Conservation (phyloP, 1,284 basidiomycete species). For the Nidula niveotomentosa region DNA sequence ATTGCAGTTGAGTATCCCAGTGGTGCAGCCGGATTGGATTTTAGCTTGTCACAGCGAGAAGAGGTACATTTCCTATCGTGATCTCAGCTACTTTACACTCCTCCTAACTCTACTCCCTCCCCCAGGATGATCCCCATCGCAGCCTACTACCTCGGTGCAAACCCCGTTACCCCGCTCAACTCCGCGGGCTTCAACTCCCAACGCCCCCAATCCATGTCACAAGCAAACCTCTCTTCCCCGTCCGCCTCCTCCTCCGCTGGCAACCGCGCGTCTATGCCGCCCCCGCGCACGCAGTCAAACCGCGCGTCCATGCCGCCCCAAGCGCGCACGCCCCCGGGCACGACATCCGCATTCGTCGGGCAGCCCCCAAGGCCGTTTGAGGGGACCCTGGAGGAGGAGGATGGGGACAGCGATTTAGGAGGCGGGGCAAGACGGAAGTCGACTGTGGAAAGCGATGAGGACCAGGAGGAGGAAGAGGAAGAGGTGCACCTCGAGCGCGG, state of each 20-base stretch:
- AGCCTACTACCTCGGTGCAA: conserved; percentile 77
- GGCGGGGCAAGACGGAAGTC: no score
- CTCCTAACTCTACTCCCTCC: no score
- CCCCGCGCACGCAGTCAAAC: conserved; percentile 34
- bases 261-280: conserved; percentile 59
- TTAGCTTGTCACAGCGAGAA: conserved; percentile 82
- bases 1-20: conserved; percentile 85
- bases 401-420: no score
- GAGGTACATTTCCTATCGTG: conserved; percentile 51
- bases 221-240: conserved; percentile 45
- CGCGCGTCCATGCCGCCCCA: conserved; percentile 64
- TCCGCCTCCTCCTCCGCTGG: conserved; percentile 34
- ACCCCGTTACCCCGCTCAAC: conserved; percentile 40
- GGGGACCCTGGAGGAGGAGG: conserved; percentile 50
- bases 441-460: conserved; percentile 5
- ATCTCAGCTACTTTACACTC: not conserved
- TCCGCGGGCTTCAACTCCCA: conserved; percentile 40
- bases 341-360: conserved; percentile 38
- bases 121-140: conserved; percentile 85
- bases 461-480: conserved; percentile 32
- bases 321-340: conserved; percentile 39
- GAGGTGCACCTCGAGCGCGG: conserved; percentile 19
- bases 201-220: conserved; percentile 77
- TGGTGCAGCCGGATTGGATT: conserved; percentile 91
- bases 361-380: conserved; percentile 36